Conservation (phyloP, 352 stramenopile species). For the Elongisporangium undulatum region DNA sequence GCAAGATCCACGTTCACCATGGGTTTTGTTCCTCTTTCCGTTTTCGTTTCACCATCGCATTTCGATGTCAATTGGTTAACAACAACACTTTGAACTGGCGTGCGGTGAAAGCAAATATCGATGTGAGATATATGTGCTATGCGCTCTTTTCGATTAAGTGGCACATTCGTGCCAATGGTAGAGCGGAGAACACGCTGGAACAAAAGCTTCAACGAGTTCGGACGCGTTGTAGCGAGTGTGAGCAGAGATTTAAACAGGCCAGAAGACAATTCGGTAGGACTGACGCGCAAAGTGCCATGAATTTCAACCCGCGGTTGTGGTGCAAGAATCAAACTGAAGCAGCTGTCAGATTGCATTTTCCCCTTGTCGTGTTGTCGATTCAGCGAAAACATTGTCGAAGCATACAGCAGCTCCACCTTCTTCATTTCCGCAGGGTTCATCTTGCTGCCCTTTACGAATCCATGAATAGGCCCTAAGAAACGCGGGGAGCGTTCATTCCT, state of each 20-base stretch:
- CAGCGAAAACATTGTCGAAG: constrained; percentile 6
- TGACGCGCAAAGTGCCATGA: constrained; percentile 27
- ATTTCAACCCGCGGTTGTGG: constrained; percentile 36
- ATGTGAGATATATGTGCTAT: constrained; percentile 27
- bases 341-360: constrained; percentile 12
- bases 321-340: constrained; percentile 43
- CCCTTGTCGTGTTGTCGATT: neutral
- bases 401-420: constrained; percentile 29
- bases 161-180: constrained; percentile 22
- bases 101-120: constrained; percentile 20
- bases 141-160: constrained; percentile 36
- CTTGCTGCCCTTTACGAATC: constrained; percentile 27
- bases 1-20: constrained; percentile 8
- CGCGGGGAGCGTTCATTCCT: constrained; percentile 27
- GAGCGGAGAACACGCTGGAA: constrained; percentile 38
- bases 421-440: constrained; percentile 24
- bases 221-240: constrained; percentile 9
- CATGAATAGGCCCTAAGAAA: constrained; percentile 62
- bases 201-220: constrained; percentile 10
- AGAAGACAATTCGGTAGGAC: constrained; percentile 11
- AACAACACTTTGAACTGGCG: constrained; percentile 11
- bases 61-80: constrained; percentile 13
- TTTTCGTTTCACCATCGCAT: constrained; percentile 7
- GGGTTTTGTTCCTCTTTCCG: neutral
- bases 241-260: constrained; percentile 33